phyloP scores from a whole-genome alignment of 2,329 filamentous ascomycete species.

The Sclerotinia spermophila region DNA sequence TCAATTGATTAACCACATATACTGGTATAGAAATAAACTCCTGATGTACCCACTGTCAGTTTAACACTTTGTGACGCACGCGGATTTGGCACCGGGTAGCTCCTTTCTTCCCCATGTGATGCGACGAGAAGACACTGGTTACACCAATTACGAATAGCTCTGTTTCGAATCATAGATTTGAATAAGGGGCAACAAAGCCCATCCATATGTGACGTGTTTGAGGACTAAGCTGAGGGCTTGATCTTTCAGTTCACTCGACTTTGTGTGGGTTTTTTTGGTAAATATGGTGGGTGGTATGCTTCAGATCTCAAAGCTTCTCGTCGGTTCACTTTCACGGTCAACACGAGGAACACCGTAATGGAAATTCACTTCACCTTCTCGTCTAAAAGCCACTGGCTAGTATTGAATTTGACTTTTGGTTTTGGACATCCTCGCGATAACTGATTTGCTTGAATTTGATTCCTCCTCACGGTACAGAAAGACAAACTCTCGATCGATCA shows the following conservation, averaged over 20 bases:
- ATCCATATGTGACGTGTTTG: no score
- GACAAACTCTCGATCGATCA: neutral
- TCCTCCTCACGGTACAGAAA: no score
- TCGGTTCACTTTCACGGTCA: no score
- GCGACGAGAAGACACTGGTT: neutral
- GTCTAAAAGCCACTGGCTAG: neutral
- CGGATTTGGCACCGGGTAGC: neutral
- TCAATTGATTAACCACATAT: slow-evolving; percentile 10
- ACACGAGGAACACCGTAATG: neutral
- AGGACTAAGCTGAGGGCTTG: neutral
- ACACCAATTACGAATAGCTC: neutral
- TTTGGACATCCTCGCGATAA: neutral
- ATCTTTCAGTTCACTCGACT: neutral
- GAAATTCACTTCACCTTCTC: neutral
- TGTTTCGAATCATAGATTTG: neutral
- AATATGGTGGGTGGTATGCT: neutral
- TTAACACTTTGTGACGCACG: neutral
- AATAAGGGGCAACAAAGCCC: neutral
- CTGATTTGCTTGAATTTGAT: neutral
- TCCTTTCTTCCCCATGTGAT: neutral
- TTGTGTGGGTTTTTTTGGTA: neutral
- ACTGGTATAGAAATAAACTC: slow-evolving; percentile 6
- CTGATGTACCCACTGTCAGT: neutral
- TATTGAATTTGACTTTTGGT: neutral
- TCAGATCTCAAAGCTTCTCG: neutral